These are phyloP conservation scores for Colletotrichum salicis DNA, from an alignment of 2,329 filamentous ascomycete species.

Conservation along the genomic window DNA sequence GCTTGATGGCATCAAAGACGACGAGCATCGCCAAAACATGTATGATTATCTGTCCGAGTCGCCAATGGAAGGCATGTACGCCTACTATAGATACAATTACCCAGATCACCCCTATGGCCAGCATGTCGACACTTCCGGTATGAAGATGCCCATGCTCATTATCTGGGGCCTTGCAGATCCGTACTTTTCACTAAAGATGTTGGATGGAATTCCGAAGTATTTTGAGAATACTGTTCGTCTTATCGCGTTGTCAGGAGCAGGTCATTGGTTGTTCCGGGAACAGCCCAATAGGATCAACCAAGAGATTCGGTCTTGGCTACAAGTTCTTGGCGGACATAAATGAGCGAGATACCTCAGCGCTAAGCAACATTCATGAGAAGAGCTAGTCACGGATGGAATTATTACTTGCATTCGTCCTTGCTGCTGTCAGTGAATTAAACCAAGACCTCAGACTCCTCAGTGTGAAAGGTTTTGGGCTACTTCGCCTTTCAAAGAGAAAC, in stretches of 20 bases:
- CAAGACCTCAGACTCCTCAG: no score
- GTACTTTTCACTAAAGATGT: neutral
- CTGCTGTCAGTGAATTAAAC: no score
- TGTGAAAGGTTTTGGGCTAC: no score
- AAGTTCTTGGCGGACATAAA: neutral
- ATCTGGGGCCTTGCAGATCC: neutral
- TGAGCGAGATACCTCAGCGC: no score
- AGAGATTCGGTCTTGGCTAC: constrained; percentile 7
- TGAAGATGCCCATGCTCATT: neutral
- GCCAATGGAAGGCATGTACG: neutral
- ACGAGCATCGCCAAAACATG: neutral
- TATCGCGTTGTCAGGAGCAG: neutral
- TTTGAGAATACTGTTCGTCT: neutral
- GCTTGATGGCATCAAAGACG: neutral
- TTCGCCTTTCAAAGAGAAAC: no score
- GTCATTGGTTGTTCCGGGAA: neutral
- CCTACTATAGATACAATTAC: constrained; percentile 2
- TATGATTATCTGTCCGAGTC: neutral
- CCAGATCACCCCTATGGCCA: neutral
- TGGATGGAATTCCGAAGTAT: neutral
- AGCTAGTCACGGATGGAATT: no score
- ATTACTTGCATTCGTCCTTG: no score
- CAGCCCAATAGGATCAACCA: neutral
- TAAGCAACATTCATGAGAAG: no score
- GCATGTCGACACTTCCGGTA: neutral